Evolutionary conservation across 768 basidiomycete genomes (phyloP).

Genomic region (Mycena sanguinolenta): DNA sequence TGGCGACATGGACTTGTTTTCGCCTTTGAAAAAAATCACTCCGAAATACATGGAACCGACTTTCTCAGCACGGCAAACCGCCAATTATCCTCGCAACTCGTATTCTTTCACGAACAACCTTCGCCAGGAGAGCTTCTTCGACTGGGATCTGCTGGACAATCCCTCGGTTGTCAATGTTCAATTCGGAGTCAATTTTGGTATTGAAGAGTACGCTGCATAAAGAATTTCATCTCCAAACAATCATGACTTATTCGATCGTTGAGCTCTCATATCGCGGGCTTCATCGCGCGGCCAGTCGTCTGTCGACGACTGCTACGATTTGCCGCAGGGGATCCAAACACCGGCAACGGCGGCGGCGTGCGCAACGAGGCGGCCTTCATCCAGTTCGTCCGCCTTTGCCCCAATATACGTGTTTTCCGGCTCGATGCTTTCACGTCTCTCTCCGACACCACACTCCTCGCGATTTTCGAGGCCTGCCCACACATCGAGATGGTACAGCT

Average conservation of each 20-base stretch:
- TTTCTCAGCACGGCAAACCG: constrained; percentile 12
- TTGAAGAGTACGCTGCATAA: constrained; percentile 31
- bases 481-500: constrained; percentile 22
- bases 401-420: constrained; percentile 22
- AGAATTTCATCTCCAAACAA: no score
- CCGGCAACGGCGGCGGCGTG: constrained; percentile 15
- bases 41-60: constrained; percentile 18
- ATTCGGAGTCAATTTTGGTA: constrained; percentile 23
- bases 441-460: constrained; percentile 24
- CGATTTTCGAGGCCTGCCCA: constrained; percentile 26
- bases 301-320: constrained; percentile 18
- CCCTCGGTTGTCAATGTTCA: constrained; percentile 14
- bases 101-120: background rate
- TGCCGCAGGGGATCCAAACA: constrained; percentile 20
- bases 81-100: constrained; percentile 19
- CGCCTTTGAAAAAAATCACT: constrained; percentile 3
- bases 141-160: constrained; percentile 10
- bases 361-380: no score
- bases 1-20: constrained; percentile 20
- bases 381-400: constrained; percentile 16
- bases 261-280: constrained; percentile 20
- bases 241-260: background rate
- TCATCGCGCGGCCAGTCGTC: constrained; percentile 18
- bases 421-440: constrained; percentile 25
- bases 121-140: constrained; percentile 10